A percentile compares a stretch with the other conserved stretches of the same genome.
Conservation (phyloP, 371 early-diverging fungal genomes). For the Rhizopus delemar region DNA sequence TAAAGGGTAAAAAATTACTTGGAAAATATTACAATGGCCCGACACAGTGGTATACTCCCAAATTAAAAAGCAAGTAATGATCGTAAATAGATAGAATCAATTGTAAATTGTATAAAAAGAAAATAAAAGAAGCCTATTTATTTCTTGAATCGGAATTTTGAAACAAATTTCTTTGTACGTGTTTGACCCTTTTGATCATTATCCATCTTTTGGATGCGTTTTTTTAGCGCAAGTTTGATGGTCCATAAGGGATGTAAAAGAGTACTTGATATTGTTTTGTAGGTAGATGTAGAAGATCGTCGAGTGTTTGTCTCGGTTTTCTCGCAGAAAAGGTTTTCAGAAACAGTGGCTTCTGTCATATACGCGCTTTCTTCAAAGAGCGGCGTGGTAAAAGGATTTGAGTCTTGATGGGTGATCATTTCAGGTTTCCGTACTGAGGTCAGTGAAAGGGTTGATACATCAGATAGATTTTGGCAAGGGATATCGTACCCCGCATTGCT, state of each 20-base stretch:
- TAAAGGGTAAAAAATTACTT: constrained; percentile 29
- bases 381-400: neutral
- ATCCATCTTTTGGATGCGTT: neutral
- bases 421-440: neutral
- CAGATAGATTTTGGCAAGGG: neutral
- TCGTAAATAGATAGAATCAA: neutral
- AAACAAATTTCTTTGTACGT: neutral
- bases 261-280: neutral
- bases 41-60: constrained; percentile 16
- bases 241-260: neutral
- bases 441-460: neutral
- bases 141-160: neutral
- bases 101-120: neutral
- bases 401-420: neutral
- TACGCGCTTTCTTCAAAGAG: neutral
- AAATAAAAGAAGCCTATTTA: neutral
- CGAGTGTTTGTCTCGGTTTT: neutral
- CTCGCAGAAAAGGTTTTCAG: neutral
- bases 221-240: neutral
- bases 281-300: neutral
- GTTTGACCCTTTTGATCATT: neutral
- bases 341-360: neutral
- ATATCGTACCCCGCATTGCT: neutral
- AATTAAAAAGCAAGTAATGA: constrained; percentile 3
- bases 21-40: constrained; percentile 40